Base-by-base conservation (phyloP, 106 monocot species). In the Posidonia australis region DNA sequence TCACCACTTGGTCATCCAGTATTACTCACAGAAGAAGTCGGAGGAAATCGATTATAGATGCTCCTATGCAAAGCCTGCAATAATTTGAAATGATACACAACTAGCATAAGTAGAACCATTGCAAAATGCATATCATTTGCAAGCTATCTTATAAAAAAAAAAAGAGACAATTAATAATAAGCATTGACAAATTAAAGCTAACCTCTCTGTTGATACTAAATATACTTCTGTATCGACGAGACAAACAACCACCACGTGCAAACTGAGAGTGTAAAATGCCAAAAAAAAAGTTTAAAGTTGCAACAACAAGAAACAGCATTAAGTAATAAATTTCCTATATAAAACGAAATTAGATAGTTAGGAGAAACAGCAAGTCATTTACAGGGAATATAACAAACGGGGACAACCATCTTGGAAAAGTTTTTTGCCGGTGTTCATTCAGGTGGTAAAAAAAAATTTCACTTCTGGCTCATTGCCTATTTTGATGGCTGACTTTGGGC, bases 181-280 rank as follows among this genome's bases (percentile, higher is more conserved):
- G 20, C 1, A 0, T 30, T 26, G 22, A 21, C n/a, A 60, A 60
- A 23, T 53, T 61, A 41, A 70, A 60, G 11, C 72, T 46, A 48
- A 74, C 82, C 76, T 79, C 67, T 54, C 62, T 27, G 5, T 9
- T 62, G 21, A 46, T 26, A 20, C 27, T 64, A 44, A 66, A 87
- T 65, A 32, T 69, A 52, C 54, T 73, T 51, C 47, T 78, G 58
- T 62, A 67, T 24, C 27, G 51, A 43, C 20, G 36, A 31, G 41
- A 54, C 12, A 6, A 18, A 24, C 44, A 58, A 47, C 51, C 59
- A 51, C 9, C 19, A 32, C 22, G 31, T 46, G 67, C 53, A 63
- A 55, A 36, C 28, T 80, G 71, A 76, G 78, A 43, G 77, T 80
- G 68, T 31, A 72, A 66, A 67, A 42, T n/a, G 44, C 49, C 11